phyloP scores from a whole-genome alignment of 2,329 filamentous ascomycete genomes.

The Colletotrichum tropicale region DNA sequence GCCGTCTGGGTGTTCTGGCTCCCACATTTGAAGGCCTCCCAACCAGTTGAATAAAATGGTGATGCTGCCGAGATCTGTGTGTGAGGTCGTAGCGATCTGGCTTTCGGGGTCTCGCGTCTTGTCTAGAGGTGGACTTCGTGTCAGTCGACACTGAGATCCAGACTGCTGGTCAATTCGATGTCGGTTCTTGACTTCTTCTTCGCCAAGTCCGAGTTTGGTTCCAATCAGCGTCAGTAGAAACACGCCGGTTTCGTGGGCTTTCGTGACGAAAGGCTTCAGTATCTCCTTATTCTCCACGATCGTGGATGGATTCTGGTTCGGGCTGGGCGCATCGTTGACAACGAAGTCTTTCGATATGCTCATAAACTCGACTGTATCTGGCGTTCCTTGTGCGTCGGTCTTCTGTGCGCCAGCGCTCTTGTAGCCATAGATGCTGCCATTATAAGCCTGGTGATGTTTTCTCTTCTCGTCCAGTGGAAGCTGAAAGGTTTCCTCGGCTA shows the following conservation, averaged over 20 bases:
- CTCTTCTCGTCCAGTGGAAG: not conserved
- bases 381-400: not conserved
- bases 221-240: not conserved
- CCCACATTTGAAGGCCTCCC: not conserved
- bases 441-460: not conserved
- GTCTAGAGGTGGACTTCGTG: not conserved
- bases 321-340: not conserved
- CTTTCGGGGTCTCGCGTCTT: not conserved
- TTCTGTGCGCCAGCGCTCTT: not conserved
- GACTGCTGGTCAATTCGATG: not conserved
- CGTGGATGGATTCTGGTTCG: not conserved
- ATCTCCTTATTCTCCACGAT: not conserved
- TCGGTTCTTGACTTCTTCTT: not conserved
- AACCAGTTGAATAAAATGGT: not conserved
- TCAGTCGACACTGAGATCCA: not conserved
- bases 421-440: not conserved
- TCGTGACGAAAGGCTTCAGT: not conserved
- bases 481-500: not conserved
- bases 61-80: not conserved
- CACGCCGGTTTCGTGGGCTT: not conserved
- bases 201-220: not conserved
- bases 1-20: not conserved
- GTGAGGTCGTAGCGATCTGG: not conserved
- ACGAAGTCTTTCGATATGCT: not conserved
- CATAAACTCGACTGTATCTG: not conserved